A percentile compares a stretch with the other conserved stretches of the same genome.
phyloP scores from a whole-genome alignment of 2,329 filamentous ascomycete species.

The Aspergillus ochraceus region DNA sequence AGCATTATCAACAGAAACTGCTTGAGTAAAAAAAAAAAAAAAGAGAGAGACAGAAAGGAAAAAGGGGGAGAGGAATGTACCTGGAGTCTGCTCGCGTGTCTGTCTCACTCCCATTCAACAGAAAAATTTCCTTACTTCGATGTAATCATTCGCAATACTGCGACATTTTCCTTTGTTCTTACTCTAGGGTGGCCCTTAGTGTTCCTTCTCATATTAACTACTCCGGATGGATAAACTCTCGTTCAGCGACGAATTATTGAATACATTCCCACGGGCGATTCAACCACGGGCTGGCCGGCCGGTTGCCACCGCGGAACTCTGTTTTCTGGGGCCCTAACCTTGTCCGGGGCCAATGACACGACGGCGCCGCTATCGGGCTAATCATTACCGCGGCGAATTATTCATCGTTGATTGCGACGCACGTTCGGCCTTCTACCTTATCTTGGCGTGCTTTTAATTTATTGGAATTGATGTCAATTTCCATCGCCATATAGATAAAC shows the following conservation, averaged over 20 bases:
- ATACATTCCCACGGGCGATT: not conserved
- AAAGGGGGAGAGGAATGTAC: not conserved
- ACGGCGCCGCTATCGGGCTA: not conserved
- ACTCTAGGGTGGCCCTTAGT: not conserved
- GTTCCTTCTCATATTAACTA: not conserved
- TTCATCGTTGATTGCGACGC: not conserved
- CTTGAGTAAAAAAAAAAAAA: too few relatives aligned
- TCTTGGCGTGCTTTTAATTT: not conserved
- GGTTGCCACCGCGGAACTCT: not conserved
- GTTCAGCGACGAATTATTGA: too few relatives aligned
- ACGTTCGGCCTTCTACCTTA: not conserved
- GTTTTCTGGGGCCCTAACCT: not conserved
- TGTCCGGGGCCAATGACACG: not conserved
- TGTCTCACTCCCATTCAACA: not conserved
- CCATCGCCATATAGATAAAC: not conserved
- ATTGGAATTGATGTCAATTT: not conserved
- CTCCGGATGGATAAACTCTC: too few relatives aligned
- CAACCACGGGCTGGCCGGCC: constrained; percentile 1
- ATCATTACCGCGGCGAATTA: constrained; percentile 1
- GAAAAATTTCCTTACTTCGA: not conserved
- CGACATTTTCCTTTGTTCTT: too few relatives aligned
- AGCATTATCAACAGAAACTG: too few relatives aligned
- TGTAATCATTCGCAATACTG: not conserved
- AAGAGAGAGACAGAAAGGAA: too few relatives aligned
- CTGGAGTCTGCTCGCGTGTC: not conserved